Base-by-base conservation (phyloP, 1,284 basidiomycete genomes). In the Ganoderma multipileum region DNA sequence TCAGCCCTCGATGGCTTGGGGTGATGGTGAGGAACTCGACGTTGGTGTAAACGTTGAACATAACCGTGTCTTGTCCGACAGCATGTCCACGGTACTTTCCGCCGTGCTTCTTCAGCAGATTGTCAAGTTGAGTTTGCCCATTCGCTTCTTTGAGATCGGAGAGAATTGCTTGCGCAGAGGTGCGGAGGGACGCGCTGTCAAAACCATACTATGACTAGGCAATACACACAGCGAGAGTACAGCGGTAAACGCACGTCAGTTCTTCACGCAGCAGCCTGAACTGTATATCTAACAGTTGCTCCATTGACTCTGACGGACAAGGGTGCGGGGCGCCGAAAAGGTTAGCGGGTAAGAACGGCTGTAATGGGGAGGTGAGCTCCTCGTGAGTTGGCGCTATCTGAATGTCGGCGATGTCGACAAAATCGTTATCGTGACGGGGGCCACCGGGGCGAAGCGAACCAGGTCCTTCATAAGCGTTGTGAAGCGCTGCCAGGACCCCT, bases 171-270 rank as follows among this genome's bases (percentile, higher is more conserved):
- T 77, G 73, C 6, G 88, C 80, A 0, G 89, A 85, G 11, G 76
- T 80, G 4, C 87, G 83, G 38, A 89, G 76, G 0, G 87, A 82
- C 0, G 87, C 86, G 6, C 88, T 89, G 63, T 62, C 11, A 16
- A 16, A 2, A 20, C 28, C 14, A 59, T 36, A 20, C 28, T 16
- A 59, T 36, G 30, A 18, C 8, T 30, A 58, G n/a, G n/a, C 8
- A 58, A 36, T 33, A 38, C 18, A n/a, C 6, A 9, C 11, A n/a
- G 3, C 3, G n/a, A 23, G 11, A 8, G 3, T n/a, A n/a, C n/a
- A 30, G 0, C 9, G 5, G 5, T 12, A 14, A 8, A 74, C 79
- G 50, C 71, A 81, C 79, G 79, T 79, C 14, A 82, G 70, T 68
- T 85, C 83, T 59, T 82, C 82, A 2, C 83, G 74, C n/a, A 84